phyloP scores from a whole-genome alignment of 305 asterid genomes.

The Lippia alba region DNA sequence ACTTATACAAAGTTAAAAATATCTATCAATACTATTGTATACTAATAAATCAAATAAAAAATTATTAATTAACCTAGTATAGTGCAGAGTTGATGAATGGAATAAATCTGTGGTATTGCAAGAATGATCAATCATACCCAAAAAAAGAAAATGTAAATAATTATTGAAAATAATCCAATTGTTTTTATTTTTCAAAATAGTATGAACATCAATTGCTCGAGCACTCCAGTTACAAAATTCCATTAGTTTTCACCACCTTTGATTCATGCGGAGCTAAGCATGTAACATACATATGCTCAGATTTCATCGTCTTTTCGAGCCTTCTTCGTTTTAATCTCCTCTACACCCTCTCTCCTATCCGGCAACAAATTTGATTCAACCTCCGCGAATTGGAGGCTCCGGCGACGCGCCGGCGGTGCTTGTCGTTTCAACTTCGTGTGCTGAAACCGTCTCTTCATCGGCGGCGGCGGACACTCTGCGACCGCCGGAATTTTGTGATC shows the following conservation, averaged over 20 bases:
- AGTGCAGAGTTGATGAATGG: too few species aligned
- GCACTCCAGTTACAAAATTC: background rate
- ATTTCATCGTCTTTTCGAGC: slow-evolving; percentile 34
- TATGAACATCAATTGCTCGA: background rate
- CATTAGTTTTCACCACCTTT: background rate
- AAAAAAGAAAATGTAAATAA: background rate
- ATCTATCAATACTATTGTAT: too few species aligned
- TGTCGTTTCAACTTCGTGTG: slow-evolving; percentile 32
- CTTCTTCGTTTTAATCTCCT: slow-evolving; percentile 39
- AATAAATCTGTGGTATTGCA: too few species aligned
- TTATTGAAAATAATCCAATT: background rate
- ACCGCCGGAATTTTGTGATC: slow-evolving; percentile 52
- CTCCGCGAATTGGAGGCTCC: slow-evolving; percentile 39
- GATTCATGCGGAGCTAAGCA: background rate
- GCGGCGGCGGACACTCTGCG: slow-evolving; percentile 59
- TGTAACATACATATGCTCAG: slow-evolving; percentile 11
- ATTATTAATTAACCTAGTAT: too few species aligned
- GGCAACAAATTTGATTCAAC: slow-evolving; percentile 38
- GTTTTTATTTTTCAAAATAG: background rate
- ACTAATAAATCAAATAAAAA: too few species aligned
- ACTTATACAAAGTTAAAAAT: too few species aligned
- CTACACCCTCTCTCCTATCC: slow-evolving; percentile 17
- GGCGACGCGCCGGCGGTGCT: slow-evolving; percentile 19
- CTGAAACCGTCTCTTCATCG: slow-evolving; percentile 40
- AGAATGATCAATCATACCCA: background rate